Conservation (phyloP, 305 asterid species). For the Fraxinus floribunda region DNA sequence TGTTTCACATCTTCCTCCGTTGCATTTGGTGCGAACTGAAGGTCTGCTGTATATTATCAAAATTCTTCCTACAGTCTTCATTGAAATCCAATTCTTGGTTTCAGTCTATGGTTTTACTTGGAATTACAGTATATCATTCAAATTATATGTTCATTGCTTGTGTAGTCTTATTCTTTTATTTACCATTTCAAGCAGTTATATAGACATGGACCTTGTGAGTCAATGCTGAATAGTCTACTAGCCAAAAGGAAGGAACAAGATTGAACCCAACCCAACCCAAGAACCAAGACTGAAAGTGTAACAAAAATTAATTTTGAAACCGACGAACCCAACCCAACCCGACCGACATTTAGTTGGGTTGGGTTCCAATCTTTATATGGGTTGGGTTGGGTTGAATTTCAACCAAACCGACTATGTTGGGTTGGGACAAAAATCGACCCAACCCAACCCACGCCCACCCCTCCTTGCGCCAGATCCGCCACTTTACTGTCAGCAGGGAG, state of each 20-base stretch:
- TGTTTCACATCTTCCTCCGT: conserved; percentile 65
- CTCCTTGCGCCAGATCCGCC: too few species aligned
- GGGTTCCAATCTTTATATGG: too few species aligned
- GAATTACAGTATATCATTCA: not conserved
- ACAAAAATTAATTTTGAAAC: too few species aligned
- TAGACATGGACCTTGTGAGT: not conserved
- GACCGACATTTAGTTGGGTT: too few species aligned
- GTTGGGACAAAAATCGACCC: too few species aligned
- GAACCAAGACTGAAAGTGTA: too few species aligned
- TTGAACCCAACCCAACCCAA: too few species aligned
- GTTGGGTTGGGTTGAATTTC: too few species aligned
- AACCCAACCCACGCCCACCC: too few species aligned
- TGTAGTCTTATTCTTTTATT: not conserved
- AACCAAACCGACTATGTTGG: too few species aligned
- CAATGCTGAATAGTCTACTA: not conserved
- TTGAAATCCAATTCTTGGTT: not conserved
- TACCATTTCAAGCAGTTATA: not conserved
- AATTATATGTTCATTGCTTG: not conserved
- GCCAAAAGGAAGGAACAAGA: not conserved
- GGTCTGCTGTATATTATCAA: conserved; percentile 37
- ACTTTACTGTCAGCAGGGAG: too few species aligned
- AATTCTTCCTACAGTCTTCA: not conserved
- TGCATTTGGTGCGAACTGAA: conserved; percentile 49
- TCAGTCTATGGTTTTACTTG: not conserved
- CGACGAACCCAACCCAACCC: too few species aligned